Evolutionary conservation across 1,284 basidiomycete genomes (phyloP).

Genomic region (Agaricales sp.): DNA sequence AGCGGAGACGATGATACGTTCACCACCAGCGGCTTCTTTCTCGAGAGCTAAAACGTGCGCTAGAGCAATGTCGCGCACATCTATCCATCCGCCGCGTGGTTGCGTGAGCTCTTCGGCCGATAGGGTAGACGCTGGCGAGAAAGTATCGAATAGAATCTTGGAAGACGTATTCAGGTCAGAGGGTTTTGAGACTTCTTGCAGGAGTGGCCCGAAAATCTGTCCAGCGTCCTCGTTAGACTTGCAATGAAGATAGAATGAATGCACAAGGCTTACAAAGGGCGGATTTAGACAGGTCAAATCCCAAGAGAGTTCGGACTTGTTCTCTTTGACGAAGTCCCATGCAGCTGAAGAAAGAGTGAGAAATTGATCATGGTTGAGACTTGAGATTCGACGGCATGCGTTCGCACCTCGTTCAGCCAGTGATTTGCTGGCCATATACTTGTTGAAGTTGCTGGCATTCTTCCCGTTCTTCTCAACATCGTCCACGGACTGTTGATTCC

Average conservation of each 20-base stretch:
- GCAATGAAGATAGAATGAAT: neutral
- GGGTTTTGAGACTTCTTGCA: constrained; percentile 35
- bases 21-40: constrained; percentile 39
- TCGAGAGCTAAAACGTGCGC: no score
- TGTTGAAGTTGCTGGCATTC: constrained; percentile 24
- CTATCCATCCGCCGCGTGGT: constrained; percentile 27
- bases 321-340: constrained; percentile 41
- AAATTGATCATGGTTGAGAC: neutral
- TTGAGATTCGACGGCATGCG: constrained; percentile 3
- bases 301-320: constrained; percentile 32
- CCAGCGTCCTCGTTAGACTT: neutral
- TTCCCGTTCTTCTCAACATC: constrained; percentile 35
- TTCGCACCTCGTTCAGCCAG: constrained; percentile 46
- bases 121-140: constrained; percentile 12
- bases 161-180: constrained; percentile 39
- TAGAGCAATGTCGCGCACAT: constrained; percentile 52
- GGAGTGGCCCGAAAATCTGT: constrained; percentile 23
- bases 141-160: constrained; percentile 14
- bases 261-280: constrained; percentile 23
- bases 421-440: constrained; percentile 46
- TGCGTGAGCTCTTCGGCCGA: constrained; percentile 21
- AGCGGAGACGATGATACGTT: constrained; percentile 42
- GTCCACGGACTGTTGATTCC: constrained; percentile 43
- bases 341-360: neutral
- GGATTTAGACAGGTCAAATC: constrained; percentile 44